Evolutionary conservation across 306 rosid genomes (phyloP).

Genomic region (Castanea mollissima): DNA sequence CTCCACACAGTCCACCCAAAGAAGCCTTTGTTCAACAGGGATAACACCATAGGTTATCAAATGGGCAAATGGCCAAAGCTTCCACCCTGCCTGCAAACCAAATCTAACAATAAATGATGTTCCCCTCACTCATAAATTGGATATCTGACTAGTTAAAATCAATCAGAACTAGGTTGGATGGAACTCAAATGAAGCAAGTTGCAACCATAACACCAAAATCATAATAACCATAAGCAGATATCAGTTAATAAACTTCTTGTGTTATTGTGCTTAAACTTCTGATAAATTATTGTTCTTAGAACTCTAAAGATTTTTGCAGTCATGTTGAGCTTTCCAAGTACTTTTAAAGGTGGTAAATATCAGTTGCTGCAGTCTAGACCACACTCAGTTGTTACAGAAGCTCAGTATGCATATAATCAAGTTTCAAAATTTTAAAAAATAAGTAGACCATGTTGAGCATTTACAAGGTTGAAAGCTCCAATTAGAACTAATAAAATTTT

Average conservation of each 20-base stretch:
- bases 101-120: background rate
- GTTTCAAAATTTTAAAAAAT: background rate
- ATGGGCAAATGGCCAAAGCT: conserved; percentile 99
- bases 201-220: background rate
- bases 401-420: background rate
- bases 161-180: background rate
- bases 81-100: conserved; percentile 88
- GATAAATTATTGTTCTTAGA: background rate
- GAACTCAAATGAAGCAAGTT: background rate
- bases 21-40: conserved; percentile 96
- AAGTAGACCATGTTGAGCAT: background rate
- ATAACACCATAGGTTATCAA: conserved; percentile 85
- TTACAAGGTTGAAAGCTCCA: background rate
- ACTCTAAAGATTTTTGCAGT: background rate
- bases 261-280: background rate
- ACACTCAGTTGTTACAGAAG: background rate
- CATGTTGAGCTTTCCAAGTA: background rate
- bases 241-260: background rate
- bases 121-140: background rate
- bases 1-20: conserved; percentile 96
- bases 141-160: background rate
- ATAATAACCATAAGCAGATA: background rate
- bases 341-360: background rate
- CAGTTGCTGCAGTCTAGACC: background rate
- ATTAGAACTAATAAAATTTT: background rate